Evolutionary conservation across 768 basidiomycete species (phyloP).

Genomic region (Naganishia onofrii): DNA sequence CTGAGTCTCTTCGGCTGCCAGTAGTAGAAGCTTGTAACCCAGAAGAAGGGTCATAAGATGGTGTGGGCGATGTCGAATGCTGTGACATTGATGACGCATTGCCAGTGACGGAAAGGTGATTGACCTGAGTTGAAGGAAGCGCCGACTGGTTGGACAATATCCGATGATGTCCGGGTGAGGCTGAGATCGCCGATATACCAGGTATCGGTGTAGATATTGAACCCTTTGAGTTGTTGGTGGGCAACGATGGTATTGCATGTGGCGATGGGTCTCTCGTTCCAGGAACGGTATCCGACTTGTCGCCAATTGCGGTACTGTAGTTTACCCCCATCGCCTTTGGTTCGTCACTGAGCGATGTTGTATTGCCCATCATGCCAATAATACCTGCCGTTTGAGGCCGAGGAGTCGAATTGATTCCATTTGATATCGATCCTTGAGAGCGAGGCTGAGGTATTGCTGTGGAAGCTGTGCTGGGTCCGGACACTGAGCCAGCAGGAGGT

Average conservation of each 20-base stretch:
- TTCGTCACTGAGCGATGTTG: neutral
- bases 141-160: slow-evolving; percentile 17
- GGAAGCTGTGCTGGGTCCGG: neutral
- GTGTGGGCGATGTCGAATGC: slow-evolving; percentile 15
- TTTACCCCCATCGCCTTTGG: neutral
- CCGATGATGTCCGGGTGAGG: slow-evolving; percentile 6
- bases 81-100: neutral
- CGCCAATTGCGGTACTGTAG: neutral
- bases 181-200: neutral
- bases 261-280: slow-evolving; percentile 24
- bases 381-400: slow-evolving; percentile 6
- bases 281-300: neutral
- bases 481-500: neutral
- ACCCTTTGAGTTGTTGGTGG: neutral
- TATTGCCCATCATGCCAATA: neutral
- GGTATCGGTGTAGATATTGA: neutral
- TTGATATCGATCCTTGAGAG: slow-evolving; percentile 16
- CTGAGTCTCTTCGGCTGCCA: neutral
- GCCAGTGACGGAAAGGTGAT: slow-evolving; percentile 6
- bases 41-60: slow-evolving; percentile 4
- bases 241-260: neutral
- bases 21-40: neutral
- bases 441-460: slow-evolving; percentile 1
- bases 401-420: neutral
- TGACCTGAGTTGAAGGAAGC: slow-evolving; percentile 15